Conservation (phyloP, 352 stramenopile genomes). For the Thraustotheca clavata region DNA sequence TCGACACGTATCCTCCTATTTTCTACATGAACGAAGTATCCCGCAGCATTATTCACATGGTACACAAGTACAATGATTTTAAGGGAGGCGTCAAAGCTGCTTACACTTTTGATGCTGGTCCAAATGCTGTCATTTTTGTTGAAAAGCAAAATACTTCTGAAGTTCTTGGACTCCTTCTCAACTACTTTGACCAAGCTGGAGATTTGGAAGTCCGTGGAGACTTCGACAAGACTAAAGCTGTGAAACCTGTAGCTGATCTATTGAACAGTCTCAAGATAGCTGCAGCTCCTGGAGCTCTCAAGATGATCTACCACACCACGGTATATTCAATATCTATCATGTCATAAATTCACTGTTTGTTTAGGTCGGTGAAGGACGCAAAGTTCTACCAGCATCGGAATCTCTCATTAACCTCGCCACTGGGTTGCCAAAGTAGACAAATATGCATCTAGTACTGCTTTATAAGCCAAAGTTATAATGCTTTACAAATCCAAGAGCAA, state of each 20-base stretch:
- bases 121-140: conserved; percentile 95
- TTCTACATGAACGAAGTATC: conserved; percentile 98
- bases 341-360: neutral
- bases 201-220: conserved; percentile 12
- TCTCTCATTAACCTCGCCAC: conserved; percentile 19
- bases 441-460: neutral
- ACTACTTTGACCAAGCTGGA: conserved; percentile 30
- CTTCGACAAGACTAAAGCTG: neutral
- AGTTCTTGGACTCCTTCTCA: conserved; percentile 45
- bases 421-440: conserved; percentile 1
- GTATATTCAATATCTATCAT: neutral
- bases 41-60: conserved; percentile 62
- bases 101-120: conserved; percentile 99
- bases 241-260: neutral
- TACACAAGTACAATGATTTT: conserved; percentile 93
- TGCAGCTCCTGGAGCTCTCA: conserved; percentile 13
- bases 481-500: conserved; percentile 94
- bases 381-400: conserved; percentile 4
- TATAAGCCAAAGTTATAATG: neutral
- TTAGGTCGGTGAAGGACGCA: conserved; percentile 17
- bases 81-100: conserved; percentile 69
- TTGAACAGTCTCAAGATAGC: neutral
- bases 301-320: conserved; percentile 22
- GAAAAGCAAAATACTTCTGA: conserved; percentile 57
- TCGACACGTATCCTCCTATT: conserved; percentile 97